Conservation (phyloP, 257 asterid genomes). For the Nicotiana sylvestris region DNA sequence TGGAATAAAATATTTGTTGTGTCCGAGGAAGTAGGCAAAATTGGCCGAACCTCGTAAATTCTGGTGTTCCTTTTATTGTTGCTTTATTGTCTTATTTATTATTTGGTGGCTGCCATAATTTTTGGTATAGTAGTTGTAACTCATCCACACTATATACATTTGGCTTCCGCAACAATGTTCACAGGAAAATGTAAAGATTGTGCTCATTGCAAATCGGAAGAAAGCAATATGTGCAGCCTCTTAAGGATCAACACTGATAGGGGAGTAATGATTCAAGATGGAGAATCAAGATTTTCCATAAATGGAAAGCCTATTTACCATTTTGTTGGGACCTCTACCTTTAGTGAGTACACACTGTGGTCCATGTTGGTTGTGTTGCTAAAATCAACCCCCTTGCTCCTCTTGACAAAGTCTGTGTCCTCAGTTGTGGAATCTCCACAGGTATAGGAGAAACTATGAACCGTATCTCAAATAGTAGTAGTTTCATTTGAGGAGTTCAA, state of each 20-base stretch:
- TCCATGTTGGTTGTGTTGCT: constrained; percentile 64
- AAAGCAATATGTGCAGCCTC: constrained; percentile 80
- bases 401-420: constrained; percentile 55
- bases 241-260: constrained; percentile 72
- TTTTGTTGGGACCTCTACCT: constrained; percentile 77
- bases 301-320: constrained; percentile 67
- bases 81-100: too few species aligned
- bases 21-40: too few species aligned
- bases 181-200: too few species aligned
- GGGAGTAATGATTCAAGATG: constrained; percentile 60
- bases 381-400: constrained; percentile 67
- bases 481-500: too few species aligned
- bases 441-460: constrained; percentile 27
- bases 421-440: constrained; percentile 82
- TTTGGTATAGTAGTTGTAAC: too few species aligned
- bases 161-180: too few species aligned
- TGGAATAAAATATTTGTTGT: too few species aligned
- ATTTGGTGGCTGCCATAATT: too few species aligned
- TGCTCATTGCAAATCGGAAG: constrained; percentile 6
- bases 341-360: constrained; percentile 66
- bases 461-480: too few species aligned
- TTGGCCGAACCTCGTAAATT: too few species aligned
- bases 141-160: too few species aligned
- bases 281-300: constrained; percentile 53
- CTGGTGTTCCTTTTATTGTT: too few species aligned